Base-by-base conservation (phyloP, 148 eudicot genomes). In the Fagopyrum homotropicum region DNA sequence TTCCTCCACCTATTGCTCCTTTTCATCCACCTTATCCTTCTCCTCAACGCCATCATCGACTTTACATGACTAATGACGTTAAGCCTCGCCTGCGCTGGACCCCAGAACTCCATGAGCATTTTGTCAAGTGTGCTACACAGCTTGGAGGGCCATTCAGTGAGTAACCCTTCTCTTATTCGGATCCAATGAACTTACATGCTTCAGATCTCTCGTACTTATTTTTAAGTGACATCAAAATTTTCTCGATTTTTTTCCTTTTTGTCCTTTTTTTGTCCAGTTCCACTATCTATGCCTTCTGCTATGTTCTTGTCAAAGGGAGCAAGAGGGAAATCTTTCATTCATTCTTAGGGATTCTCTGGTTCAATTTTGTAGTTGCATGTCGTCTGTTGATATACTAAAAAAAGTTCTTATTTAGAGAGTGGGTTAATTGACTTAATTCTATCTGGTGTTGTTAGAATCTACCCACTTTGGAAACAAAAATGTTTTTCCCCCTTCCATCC, bases 41-140 rank as follows among this genome's bases (percentile, higher is more conserved):
- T 29, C 69, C 69, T 63, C 69, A 63, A 30, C 44, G 4, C 16
- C 14, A 12, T 63, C 69, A 10, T 63, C 12, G 10, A 63, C 44
- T 63, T 63, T 29, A 7, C 69, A 63, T 29, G 69, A 30, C 69
- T 29, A 63, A 15, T 63, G 69, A 30, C 10, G 69, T 29, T 63
- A 63, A 63, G 69, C 69, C 69, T 63, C 69, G 69, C 69, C 45
- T 63, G 15, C 69, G 69, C 69, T 63, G 69, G 69, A 63, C 69
- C 69, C 45, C 26, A 63, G 69, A 63, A 63, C 69, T 63, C 43
- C 44, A 63, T 63, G 43, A 63, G n/a, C 45, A 35, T 63, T 63
- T 63, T 63, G 16, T 63, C 26, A 45, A 29, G 45, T 63, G 69
- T 63, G 69, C 26, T 63, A 6, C 11, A 5, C 69, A 29, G 69